These are phyloP conservation scores for Lactifluus rugatus DNA, from an alignment of 768 basidiomycete species.

Conservation along the genomic window DNA sequence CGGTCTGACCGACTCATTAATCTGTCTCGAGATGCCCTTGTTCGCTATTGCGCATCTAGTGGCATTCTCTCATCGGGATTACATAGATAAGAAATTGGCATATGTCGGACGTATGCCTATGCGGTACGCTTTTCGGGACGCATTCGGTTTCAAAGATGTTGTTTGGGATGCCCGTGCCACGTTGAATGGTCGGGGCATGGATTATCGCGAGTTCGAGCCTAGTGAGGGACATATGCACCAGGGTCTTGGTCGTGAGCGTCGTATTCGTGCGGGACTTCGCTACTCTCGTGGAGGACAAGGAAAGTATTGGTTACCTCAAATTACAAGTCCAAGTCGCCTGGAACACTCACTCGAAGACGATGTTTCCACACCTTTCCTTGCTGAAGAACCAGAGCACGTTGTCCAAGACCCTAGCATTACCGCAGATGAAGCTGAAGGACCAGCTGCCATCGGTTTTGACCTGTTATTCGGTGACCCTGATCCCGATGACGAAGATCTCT, in stretches of 20 bases:
- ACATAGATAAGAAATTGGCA: constrained; percentile 48
- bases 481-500: constrained; percentile 67
- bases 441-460: constrained; percentile 38
- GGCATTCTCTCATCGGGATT: constrained; percentile 88
- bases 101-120: constrained; percentile 88
- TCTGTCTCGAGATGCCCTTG: constrained; percentile 95
- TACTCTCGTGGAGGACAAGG: constrained; percentile 83
- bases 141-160: constrained; percentile 81
- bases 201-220: constrained; percentile 94
- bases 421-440: constrained; percentile 43
- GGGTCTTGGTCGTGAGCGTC: constrained; percentile 72
- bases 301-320: constrained; percentile 94
- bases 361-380: constrained; percentile 66
- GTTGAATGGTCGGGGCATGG: constrained; percentile 80
- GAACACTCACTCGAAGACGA: constrained; percentile 38
- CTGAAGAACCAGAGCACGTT: constrained; percentile 49
- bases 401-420: constrained; percentile 60
- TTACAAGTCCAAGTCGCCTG: constrained; percentile 32
- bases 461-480: constrained; percentile 63
- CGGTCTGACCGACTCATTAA: constrained; percentile 80
- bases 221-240: constrained; percentile 90
- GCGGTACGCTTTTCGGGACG: constrained; percentile 78
- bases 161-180: constrained; percentile 78
- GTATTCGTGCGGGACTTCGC: constrained; percentile 85
- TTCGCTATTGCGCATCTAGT: constrained; percentile 94